Base-by-base conservation (phyloP, 2,329 filamentous ascomycete genomes). In the Aspergillus ibericus region DNA sequence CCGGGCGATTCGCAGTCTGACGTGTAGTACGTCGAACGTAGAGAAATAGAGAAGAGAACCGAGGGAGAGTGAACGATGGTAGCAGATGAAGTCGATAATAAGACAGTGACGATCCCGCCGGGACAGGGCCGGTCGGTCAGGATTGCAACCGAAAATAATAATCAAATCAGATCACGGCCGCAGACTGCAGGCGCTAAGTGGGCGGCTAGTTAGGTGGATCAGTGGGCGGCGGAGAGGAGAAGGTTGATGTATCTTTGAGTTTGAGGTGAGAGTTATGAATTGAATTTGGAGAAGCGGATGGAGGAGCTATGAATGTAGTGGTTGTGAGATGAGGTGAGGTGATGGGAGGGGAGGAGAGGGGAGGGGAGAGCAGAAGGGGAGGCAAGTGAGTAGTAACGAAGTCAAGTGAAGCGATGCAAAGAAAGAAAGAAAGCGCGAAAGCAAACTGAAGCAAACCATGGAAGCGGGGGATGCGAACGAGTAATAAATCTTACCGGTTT, bases 371-470 rank as follows among this genome's bases (percentile, higher is more conserved):
- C 63, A 58, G 59, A 10, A 12, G 8, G 15, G 4, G 9, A 58
- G 54, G 48, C 44, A 59, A 34, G 47, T 42, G 16, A 47, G 32
- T 47, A 53, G 59, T 59, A 65, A 65, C 61, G 64, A 5, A 42
- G 38, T n/a, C 18, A 47, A 35, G 49, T 54, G 29, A 10, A 32
- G 29, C 9, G 29, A 32, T 53, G 40, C 20, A 49, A 44, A 48
- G 22, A 20, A 16, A 44, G 40, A 50, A 35, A 18, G 32, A 35
- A n/a, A 38, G 44, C 18, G 32, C 25, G 12, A n/a, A n/a, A 29
- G 49, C 15, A 20, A 51, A 32, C 42, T 12, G 27, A 48, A 16
- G 36, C 12, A n/a, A 40, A 53, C 38, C 25, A 40, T 46, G 27
- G 32, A 44, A 25, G 38, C 44, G 44, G 44, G 44, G 50, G 50